phyloP scores from a whole-genome alignment of 2,329 filamentous ascomycete genomes.

The Ascochyta viciae-villosae region DNA sequence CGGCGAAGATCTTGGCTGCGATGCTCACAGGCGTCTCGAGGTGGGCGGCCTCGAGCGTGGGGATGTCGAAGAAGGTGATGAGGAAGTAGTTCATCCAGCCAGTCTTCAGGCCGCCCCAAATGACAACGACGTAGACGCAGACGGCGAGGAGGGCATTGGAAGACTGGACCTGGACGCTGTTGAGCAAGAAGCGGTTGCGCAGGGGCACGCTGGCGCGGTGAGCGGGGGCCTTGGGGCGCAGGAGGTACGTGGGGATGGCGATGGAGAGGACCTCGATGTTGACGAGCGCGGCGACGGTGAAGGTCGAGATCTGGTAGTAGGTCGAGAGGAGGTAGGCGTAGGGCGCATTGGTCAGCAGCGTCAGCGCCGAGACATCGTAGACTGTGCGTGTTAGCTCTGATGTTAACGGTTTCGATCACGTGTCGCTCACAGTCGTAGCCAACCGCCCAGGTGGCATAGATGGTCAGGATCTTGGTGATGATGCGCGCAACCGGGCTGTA shows the following conservation, averaged over 20 bases:
- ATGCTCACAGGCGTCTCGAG: conserved; percentile 60
- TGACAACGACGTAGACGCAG: conserved; percentile 74
- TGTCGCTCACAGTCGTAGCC: conserved; percentile 71
- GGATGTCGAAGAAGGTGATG: conserved; percentile 77
- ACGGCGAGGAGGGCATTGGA: conserved; percentile 74
- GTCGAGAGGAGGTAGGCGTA: conserved; percentile 75
- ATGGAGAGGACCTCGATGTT: conserved; percentile 72
- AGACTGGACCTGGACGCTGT: conserved; percentile 49
- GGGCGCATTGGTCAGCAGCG: conserved; percentile 75
- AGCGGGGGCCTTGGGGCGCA: conserved; percentile 71
- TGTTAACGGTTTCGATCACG: neutral
- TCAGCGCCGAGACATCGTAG: conserved; percentile 54
- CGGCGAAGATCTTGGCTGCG: conserved; percentile 66
- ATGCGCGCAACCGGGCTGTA: conserved; percentile 59
- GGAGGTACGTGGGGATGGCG: conserved; percentile 75
- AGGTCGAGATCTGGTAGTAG: conserved; percentile 75
- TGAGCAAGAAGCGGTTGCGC: conserved; percentile 52
- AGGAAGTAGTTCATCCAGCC: conserved; percentile 72
- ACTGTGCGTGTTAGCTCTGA: conserved; percentile 24
- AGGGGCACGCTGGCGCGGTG: conserved; percentile 63
- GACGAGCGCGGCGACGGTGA: conserved; percentile 67
- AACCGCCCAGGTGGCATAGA: conserved; percentile 75
- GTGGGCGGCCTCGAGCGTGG: conserved; percentile 72
- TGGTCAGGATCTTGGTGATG: conserved; percentile 67
- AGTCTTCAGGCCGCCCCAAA: conserved; percentile 73